Base-by-base conservation (phyloP, 257 asterid genomes). In the Anisodus tanguticus region DNA sequence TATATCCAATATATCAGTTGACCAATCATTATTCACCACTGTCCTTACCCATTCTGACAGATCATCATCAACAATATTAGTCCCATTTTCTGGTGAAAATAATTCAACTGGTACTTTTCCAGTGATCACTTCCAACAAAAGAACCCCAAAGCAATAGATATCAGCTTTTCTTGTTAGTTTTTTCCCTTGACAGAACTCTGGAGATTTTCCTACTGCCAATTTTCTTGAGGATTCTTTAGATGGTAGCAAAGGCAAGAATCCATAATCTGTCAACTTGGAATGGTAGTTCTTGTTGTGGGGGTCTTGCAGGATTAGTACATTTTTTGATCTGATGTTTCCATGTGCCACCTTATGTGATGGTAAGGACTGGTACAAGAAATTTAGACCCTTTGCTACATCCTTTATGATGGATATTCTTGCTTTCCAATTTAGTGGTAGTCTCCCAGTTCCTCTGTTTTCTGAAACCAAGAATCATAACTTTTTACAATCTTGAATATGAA, bases 291-390 rank as follows among this genome's bases (percentile, higher is more conserved):
- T 41, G 68, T 31, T 70, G 12, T 53, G 35, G 6, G 43, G 26
- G 63, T 81, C 84, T 45, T 51, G 85, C 15, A 66, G 89, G 78
- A 92, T 70, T 6, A 91, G 87, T 11, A 92, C 88, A 43, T 91
- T 94, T 63, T 93, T 87, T 1, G 98, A 94, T 70, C 90, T 89
- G 82, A 94, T 94, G 89, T 93, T 92, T 35, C 92, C 95, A n/a
- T 94, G 98, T 17, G 90, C 91, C 3, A 89, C 91, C 78, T 90
- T 89, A 43, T 85, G 88, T 6, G 89, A 85, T 49, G 80, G 83
- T 85, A 89, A 74, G 47, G 88, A 74, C 12, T 84, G 85, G 22
- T 94, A 94, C 43, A 94, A 93, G 82, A 84, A 88, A 68, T 85
- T 88, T 3, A 94, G 13, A 4, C 89, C 95, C 47, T 83, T 86